Percentiles rank a stretch among this genome's conserved stretches.
Evolutionary conservation across 2,329 filamentous ascomycete species (phyloP).

Genomic region (Fusarium algeriense): DNA sequence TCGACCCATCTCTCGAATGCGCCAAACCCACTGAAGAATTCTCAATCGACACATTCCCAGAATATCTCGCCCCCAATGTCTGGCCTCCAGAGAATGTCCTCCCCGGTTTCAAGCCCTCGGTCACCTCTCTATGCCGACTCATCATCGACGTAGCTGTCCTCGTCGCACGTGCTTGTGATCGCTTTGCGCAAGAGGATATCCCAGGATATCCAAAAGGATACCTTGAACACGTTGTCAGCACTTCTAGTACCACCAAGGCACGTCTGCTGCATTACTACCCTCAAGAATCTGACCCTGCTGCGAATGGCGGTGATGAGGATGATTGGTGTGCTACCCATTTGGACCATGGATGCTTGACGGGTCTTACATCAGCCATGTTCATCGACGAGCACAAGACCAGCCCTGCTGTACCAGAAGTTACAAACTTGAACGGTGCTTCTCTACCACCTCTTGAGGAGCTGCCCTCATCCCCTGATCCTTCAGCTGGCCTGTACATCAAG

Average conservation of each 20-base stretch:
- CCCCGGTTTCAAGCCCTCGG: constrained; percentile 78
- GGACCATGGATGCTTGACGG: constrained; percentile 94
- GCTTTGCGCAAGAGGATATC: constrained; percentile 84
- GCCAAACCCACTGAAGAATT: constrained; percentile 71
- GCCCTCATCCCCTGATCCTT: constrained; percentile 80
- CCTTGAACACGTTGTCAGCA: constrained; percentile 86
- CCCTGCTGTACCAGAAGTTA: constrained; percentile 50
- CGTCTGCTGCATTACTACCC: constrained; percentile 95
- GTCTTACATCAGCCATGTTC: constrained; percentile 95
- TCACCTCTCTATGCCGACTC: constrained; percentile 81
- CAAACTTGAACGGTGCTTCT: constrained; percentile 44
- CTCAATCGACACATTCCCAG: constrained; percentile 75
- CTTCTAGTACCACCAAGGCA: constrained; percentile 90
- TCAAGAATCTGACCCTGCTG: constrained; percentile 57
- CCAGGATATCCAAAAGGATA: constrained; percentile 81
- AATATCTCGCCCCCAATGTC: constrained; percentile 90
- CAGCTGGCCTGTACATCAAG: constrained; percentile 92
- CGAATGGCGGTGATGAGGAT: constrained; percentile 70
- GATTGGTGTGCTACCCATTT: constrained; percentile 95
- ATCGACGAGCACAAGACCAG: constrained; percentile 76
- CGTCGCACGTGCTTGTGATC: constrained; percentile 91
- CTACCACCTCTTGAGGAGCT: constrained; percentile 76
- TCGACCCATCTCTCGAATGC: constrained; percentile 71
- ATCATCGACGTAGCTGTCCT: constrained; percentile 92
- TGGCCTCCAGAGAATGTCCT: constrained; percentile 81